Conservation (phyloP, 129 eudicot species). For the Helianthus annuus region DNA sequence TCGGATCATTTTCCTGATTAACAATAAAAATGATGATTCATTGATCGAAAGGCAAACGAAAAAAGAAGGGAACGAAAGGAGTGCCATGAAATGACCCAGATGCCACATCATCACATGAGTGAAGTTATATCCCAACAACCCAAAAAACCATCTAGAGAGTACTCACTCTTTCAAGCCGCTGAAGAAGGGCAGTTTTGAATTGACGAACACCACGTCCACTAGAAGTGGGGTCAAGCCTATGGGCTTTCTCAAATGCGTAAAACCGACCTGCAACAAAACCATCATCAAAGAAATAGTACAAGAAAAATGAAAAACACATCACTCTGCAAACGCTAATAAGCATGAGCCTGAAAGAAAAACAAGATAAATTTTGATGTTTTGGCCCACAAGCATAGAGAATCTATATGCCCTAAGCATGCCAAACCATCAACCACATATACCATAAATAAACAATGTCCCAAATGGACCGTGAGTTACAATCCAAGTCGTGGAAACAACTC, state of each 20-base stretch:
- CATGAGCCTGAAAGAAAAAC: not conserved
- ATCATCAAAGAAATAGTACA: not conserved
- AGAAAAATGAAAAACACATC: not conserved
- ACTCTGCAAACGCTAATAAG: not conserved
- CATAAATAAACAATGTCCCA: not conserved
- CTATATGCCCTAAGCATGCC: not conserved
- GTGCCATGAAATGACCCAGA: not conserved
- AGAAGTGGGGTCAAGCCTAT: slow-evolving; percentile 83
- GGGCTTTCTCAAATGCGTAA: slow-evolving; percentile 98
- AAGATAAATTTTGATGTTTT: not conserved
- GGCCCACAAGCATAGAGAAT: not conserved
- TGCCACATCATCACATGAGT: slow-evolving; percentile 8
- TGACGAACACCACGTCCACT: slow-evolving; percentile 99
- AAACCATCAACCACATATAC: not conserved
- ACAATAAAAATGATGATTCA: not conserved
- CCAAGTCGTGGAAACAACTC: too few species aligned
- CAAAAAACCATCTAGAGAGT: slow-evolving; percentile 5
- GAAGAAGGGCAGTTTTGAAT: slow-evolving; percentile 94
- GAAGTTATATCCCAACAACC: slow-evolving; percentile 2
- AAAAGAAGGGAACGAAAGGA: not conserved
- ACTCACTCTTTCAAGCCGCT: slow-evolving; percentile 85
- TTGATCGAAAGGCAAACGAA: not conserved
- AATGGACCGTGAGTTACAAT: not conserved
- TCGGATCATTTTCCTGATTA: slow-evolving; percentile 86
- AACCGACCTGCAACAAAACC: slow-evolving; percentile 69